Evolutionary conservation across 129 eudicot genomes (phyloP), one percentile per base, ranked within the genome.

Genomic region (Daucus carota): DNA sequence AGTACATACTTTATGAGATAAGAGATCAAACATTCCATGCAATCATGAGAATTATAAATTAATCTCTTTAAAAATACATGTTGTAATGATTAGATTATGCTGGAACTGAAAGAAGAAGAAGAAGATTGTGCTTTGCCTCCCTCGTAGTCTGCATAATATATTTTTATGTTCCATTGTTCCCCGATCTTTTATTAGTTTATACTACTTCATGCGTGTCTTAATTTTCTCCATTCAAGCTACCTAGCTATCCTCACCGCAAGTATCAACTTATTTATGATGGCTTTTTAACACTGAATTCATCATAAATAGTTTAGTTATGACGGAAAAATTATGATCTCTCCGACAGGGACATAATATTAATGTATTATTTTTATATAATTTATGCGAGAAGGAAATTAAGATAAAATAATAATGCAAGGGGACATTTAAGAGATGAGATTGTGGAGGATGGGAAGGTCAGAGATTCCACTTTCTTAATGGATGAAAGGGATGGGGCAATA

Each of bases 401-500:
- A 26, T 8, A 34, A 22, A 38, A 36, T 6, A 69, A 13, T 22
- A 15, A 57, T 57, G 16, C 65, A n/a, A 57, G 0, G 42, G 18
- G 65, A 52, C 24, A 50, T 45, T 57, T n/a, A 70, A 32, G 65
- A 17, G 12, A 33, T 14, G 76, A 83, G 75, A 86, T 77, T 54
- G 77, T 47, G 75, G 46, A 87, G 86, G 86, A 87, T 84, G 86
- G 87, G 83, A 82, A 78, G 80, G 79, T 80, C 83, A 80, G 85
- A 78, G 83, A 80, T 80, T 79, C 87, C 87, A 83, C 80, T 81
- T 81, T 72, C 73, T 77, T 77, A 80, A 67, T 78, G 85, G 83
- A 63, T 54, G 83, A 80, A 83, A 83, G 81, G 92, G 87, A 83
- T 83, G 89, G 92, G 83, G 89, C 91, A 79, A 47, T 77, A 41